These are phyloP conservation scores for Fusarium papillatum DNA, from an alignment of 2,329 filamentous ascomycete genomes.

Conservation along the genomic window DNA sequence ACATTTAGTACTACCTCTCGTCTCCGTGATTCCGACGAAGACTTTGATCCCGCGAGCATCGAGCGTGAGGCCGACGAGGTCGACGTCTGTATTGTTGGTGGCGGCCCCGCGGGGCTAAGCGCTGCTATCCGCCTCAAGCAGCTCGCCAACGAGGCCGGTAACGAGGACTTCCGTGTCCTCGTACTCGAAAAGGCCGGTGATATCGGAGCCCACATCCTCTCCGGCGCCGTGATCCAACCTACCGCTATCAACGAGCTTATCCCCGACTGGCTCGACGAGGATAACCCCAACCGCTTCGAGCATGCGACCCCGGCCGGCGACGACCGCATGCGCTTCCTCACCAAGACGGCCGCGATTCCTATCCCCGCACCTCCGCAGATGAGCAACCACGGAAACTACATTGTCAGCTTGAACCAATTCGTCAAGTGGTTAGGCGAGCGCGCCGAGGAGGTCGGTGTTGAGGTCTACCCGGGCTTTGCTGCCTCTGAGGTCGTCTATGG, in stretches of 20 bases:
- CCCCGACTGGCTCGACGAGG: slow-evolving; percentile 92
- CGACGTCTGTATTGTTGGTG: slow-evolving; percentile 96
- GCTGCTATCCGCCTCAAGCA: slow-evolving; percentile 97
- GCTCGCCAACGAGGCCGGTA: slow-evolving; percentile 92
- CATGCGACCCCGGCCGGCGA: slow-evolving; percentile 85
- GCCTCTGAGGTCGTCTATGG: slow-evolving; percentile 93
- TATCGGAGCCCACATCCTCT: slow-evolving; percentile 94
- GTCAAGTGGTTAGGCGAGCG: slow-evolving; percentile 96
- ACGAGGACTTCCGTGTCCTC: slow-evolving; percentile 95
- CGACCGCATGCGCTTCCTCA: slow-evolving; percentile 96
- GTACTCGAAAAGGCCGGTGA: slow-evolving; percentile 96
- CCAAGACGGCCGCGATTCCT: slow-evolving; percentile 82
- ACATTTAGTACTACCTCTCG: slow-evolving; percentile 52
- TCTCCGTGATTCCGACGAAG: slow-evolving; percentile 49
- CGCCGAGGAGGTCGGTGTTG: slow-evolving; percentile 96
- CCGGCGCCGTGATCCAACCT: slow-evolving; percentile 95
- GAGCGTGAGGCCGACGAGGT: slow-evolving; percentile 95
- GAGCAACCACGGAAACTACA: slow-evolving; percentile 98
- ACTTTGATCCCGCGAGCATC: slow-evolving; percentile 75
- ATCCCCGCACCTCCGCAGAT: slow-evolving; percentile 95
- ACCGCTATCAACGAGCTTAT: slow-evolving; percentile 90
- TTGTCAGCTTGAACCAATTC: slow-evolving; percentile 94
- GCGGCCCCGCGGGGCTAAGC: slow-evolving; percentile 92
- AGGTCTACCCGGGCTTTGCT: slow-evolving; percentile 96
- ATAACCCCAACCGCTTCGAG: slow-evolving; percentile 90